phyloP scores from a whole-genome alignment of 495 filamentous ascomycete genomes.

The Xylaria sp. region DNA sequence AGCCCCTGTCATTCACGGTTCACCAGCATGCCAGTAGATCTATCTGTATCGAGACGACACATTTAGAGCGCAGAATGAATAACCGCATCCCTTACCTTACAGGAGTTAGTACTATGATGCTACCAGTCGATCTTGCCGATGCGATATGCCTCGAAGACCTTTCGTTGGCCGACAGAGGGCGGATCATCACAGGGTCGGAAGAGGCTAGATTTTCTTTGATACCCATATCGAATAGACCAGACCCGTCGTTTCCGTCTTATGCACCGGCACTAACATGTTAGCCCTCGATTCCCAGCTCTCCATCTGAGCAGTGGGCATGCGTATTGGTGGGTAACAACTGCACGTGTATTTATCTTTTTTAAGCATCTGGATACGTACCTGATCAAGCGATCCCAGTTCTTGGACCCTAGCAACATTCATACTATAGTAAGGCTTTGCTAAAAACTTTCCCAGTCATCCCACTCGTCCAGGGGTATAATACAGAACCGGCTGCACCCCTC shows the following conservation, averaged over 20 bases:
- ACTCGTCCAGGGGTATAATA: constrained; percentile 22
- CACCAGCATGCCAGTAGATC: neutral
- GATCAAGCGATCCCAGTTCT: neutral
- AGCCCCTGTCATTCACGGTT: neutral
- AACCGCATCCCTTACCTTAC: neutral
- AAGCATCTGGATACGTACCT: constrained; percentile 4
- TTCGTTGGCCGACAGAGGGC: neutral
- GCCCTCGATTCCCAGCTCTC: constrained; percentile 5
- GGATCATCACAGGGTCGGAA: neutral
- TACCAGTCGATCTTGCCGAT: neutral
- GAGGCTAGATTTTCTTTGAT: neutral
- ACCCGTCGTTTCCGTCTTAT: constrained; percentile 17
- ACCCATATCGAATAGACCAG: neutral
- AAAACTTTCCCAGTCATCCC: neutral
- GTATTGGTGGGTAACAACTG: neutral
- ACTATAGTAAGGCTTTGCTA: constrained; percentile 15
- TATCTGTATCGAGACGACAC: neutral
- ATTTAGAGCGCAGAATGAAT: neutral
- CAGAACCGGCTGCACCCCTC: constrained; percentile 15
- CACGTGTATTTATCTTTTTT: neutral
- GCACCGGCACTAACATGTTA: constrained; percentile 14
- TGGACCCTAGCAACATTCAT: neutral
- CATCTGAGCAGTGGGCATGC: neutral
- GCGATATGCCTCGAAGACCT: neutral
- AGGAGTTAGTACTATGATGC: neutral